Conservation (phyloP, 176 grass and related monocot species). For the Rhynchospora tenuis region DNA sequence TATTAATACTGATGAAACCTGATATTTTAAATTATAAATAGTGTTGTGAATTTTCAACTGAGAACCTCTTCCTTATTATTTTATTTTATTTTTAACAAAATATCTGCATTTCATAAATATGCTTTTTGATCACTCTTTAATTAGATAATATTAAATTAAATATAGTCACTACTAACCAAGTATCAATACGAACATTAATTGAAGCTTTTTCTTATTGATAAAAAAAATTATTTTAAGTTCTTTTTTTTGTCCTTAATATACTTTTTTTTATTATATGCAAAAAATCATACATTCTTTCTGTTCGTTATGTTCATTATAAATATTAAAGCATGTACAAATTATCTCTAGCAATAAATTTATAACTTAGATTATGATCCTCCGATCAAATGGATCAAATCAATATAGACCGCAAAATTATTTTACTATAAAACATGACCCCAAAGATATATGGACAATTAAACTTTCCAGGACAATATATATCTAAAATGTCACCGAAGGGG, state of each 20-base stretch:
- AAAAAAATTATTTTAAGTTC: background rate
- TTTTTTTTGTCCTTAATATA: background rate
- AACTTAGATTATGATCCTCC: background rate
- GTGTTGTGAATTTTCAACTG: background rate
- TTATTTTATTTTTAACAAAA: background rate
- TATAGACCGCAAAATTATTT: background rate
- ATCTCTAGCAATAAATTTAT: background rate
- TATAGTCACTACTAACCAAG: background rate
- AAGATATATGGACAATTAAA: background rate
- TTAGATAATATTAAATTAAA: background rate
- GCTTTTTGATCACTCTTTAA: background rate
- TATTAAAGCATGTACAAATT: background rate
- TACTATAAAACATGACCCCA: background rate
- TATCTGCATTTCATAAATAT: background rate
- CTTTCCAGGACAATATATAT: background rate
- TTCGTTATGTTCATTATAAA: background rate
- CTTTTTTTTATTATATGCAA: background rate
- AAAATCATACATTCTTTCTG: background rate
- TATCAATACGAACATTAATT: too few species aligned
- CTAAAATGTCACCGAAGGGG: background rate
- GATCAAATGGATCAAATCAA: background rate
- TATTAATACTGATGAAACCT: background rate
- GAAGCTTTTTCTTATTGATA: background rate
- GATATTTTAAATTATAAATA: background rate
- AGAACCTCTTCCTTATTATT: background rate